Conservation (phyloP, 371 early-diverging fungal genomes). For the Syncephalastrum sp. region DNA sequence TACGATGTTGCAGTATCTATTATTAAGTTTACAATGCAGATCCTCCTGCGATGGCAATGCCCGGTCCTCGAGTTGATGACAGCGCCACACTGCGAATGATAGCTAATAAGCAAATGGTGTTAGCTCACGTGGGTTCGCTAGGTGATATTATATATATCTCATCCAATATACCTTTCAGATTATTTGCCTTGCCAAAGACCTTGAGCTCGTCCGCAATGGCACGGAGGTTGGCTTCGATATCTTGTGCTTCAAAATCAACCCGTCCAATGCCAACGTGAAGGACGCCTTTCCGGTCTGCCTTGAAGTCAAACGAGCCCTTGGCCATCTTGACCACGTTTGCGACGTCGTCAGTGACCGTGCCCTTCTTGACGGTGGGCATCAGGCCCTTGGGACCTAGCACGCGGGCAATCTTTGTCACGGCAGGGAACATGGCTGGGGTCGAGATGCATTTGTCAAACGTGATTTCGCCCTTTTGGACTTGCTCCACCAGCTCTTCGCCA, state of each 20-base stretch:
- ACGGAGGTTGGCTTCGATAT: slow-evolving; percentile 60
- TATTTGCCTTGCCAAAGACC: slow-evolving; percentile 56
- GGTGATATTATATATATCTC: not conserved
- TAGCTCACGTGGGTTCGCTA: slow-evolving; percentile 2
- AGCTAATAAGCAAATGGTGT: slow-evolving; percentile 28
- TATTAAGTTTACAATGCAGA: slow-evolving; percentile 18
- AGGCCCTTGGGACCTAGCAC: slow-evolving; percentile 92
- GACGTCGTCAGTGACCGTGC: slow-evolving; percentile 79
- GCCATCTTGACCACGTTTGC: slow-evolving; percentile 56
- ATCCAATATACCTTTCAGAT: slow-evolving; percentile 47
- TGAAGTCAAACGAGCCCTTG: slow-evolving; percentile 72
- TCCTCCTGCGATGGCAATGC: slow-evolving; percentile 46
- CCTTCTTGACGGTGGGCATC: slow-evolving; percentile 94
- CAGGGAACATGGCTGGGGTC: slow-evolving; percentile 87
- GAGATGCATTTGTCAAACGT: slow-evolving; percentile 85
- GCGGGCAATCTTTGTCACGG: slow-evolving; percentile 89
- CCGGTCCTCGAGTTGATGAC: slow-evolving; percentile 64
- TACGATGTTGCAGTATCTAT: slow-evolving; percentile 3
- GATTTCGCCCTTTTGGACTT: slow-evolving; percentile 62
- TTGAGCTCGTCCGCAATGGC: slow-evolving; percentile 59
- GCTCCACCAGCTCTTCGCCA: slow-evolving; percentile 82
- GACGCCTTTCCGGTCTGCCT: slow-evolving; percentile 71
- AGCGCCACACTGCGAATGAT: slow-evolving; percentile 60
- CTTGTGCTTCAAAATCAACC: slow-evolving; percentile 46
- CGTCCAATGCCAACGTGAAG: slow-evolving; percentile 69